Percentiles rank a stretch among this genome's conserved stretches.
Conservation (phyloP, 2,329 filamentous ascomycete species). For the Trichoderma breve region DNA sequence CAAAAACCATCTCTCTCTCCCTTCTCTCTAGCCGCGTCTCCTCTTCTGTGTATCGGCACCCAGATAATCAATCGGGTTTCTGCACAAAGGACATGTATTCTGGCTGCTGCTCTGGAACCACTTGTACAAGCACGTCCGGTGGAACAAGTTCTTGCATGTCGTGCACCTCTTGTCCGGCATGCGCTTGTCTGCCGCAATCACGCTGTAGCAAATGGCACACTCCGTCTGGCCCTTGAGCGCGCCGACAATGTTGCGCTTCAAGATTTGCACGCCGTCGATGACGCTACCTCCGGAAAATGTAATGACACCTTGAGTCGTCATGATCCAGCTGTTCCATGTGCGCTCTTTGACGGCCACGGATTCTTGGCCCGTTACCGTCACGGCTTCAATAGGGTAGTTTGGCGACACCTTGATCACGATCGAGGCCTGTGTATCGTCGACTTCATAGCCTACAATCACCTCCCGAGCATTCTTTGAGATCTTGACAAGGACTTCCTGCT, state of each 20-base stretch:
- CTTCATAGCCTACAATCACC: slow-evolving; percentile 77
- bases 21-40: slow-evolving; percentile 28
- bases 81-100: slow-evolving; percentile 87
- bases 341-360: slow-evolving; percentile 85
- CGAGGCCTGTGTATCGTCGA: slow-evolving; percentile 82
- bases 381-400: slow-evolving; percentile 78
- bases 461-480: slow-evolving; percentile 70
- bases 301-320: slow-evolving; percentile 86
- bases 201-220: slow-evolving; percentile 95
- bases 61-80: slow-evolving; percentile 74
- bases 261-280: slow-evolving; percentile 81
- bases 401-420: slow-evolving; percentile 79
- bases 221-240: slow-evolving; percentile 90
- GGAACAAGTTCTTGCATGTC: slow-evolving; percentile 94
- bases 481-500: slow-evolving; percentile 63
- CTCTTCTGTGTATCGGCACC: slow-evolving; percentile 42
- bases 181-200: slow-evolving; percentile 84
- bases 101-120: slow-evolving; percentile 96
- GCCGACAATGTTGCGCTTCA: slow-evolving; percentile 81
- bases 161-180: slow-evolving; percentile 87
- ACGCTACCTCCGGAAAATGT: slow-evolving; percentile 88
- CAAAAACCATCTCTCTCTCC: neutral
- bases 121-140: slow-evolving; percentile 84
- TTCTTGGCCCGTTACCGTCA: slow-evolving; percentile 72
- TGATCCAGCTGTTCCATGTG: slow-evolving; percentile 90